Evolutionary conservation across 192 early-diverging fungal species (phyloP), one percentile per base, ranked within the genome.

Genomic region (Geosiphon pyriformis): DNA sequence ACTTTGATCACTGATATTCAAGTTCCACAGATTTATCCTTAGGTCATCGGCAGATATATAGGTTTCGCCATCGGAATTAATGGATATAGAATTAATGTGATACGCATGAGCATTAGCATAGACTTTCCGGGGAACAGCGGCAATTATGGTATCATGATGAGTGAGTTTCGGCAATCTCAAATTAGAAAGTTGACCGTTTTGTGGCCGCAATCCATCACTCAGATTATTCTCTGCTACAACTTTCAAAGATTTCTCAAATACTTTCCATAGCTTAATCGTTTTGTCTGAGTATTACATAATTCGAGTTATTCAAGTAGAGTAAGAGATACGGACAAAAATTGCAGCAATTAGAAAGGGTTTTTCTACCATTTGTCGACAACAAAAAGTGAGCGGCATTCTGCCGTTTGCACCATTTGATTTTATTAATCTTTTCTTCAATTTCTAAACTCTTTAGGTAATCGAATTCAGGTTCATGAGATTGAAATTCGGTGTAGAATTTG

Each of bases 381-480:
- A 98, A 79, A 76, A 94, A 98, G 73, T 95, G 95, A 17, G 94
- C 92, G 48, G 93, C 86, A 78, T 97, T 97, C 78, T 95, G 93
- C 37, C 92, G 85, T 74, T 88, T 90, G 83, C 94, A 94, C 96
- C 96, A 98, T 76, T 95, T 87, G 77, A 98, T 98, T 74, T 97
- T 94, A 82, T 98, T 98, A 79, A 98, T 97, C 74, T 98, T 98
- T 73, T 98, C 96, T 74, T 98, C 96, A 63, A 98, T 98, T 78
- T 98, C 96, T 70, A 98, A 83, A 81, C 91, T 94, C 85, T 98
- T 98, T 61, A 98, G 83, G 72, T 98, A 98, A 76, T 98, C 96
- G 70, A 98, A 98, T 81, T 98, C 95, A 32, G 96, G 94, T 81
- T 98, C 96, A 77, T 98, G 96, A 69, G 96, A 98, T 78, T 98